Base-by-base conservation (phyloP, 2,329 filamentous ascomycete species). In the Xylariaceae sp. region DNA sequence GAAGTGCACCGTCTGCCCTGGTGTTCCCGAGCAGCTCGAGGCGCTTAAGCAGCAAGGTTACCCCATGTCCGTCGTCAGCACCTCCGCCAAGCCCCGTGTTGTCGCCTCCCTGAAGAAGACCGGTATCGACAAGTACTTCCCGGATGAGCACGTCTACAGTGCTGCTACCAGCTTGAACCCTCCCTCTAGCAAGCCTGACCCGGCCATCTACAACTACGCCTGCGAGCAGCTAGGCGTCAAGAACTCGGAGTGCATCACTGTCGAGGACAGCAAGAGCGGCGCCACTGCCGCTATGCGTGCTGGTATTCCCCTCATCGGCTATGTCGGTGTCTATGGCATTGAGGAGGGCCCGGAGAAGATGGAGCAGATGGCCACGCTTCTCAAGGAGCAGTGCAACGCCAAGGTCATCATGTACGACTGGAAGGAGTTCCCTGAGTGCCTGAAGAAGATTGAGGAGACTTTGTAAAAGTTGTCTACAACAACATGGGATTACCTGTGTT, bases 151-250 rank as follows among this genome's bases (percentile, higher is more conserved):
- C 64, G 78, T 90, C 68, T 90, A 85, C 76, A 86, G 82, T 50
- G 87, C 87, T 51, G 85, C 86, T 54, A 85, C 80, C 45, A 86
- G 81, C 37, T 76, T 90, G 62, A 73, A 76, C 59, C 79, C 77
- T 58, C 86, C 86, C n/a, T 86, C 85, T 50, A 84, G 80, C 66
- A 90, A 90, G 76, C 87, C 87, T 9, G 85, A 89, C 71, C 87
- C 87, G 3, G 84, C 85, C 60, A 85, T 90, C 72, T 90, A 90
- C 74, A 72, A 86, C 60, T 78, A 82, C 68, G 84, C 87, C 39
- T 83, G 86, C 69, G 71, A 87, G 70, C 73, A 83, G 66, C 74
- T 88, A 45, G 81, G 81, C 53, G 84, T 86, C 69, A 79, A 81
- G 65, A 76, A 85, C 11, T 73, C 76, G 39, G 83, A 89, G 71